These are phyloP conservation scores for Xylariaceae sp. DNA, from an alignment of 2,329 filamentous ascomycete genomes.

Conservation along the genomic window DNA sequence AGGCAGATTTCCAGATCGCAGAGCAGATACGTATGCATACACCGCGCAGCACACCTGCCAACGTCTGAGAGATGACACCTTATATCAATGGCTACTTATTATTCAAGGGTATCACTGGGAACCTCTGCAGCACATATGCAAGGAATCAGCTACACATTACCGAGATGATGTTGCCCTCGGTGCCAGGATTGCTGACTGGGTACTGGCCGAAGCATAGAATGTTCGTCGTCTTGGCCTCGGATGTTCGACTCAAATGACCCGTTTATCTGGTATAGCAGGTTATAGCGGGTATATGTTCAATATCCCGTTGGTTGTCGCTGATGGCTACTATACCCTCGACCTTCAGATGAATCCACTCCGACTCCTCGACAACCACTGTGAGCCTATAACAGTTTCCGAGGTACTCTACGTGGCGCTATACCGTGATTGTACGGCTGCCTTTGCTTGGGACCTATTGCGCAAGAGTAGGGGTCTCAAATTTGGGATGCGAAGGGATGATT, in stretches of 20 bases:
- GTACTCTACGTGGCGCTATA: too few species aligned
- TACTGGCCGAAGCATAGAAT: neutral
- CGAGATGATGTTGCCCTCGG: neutral
- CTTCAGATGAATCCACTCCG: too few species aligned
- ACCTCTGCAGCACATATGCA: neutral
- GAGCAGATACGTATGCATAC: neutral
- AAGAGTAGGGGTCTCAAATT: too few species aligned
- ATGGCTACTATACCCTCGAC: too few species aligned
- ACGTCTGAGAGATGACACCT: neutral
- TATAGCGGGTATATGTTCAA: neutral
- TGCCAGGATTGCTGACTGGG: neutral
- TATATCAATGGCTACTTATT: neutral
- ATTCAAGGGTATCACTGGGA: neutral
- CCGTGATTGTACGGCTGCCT: too few species aligned
- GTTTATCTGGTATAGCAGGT: neutral
- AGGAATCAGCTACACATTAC: neutral
- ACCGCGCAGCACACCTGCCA: neutral
- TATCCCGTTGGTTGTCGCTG: neutral
- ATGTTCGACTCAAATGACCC: neutral
- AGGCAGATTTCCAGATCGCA: neutral
- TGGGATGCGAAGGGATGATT: too few species aligned
- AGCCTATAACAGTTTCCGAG: too few species aligned
- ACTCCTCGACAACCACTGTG: too few species aligned
- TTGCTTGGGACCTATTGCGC: too few species aligned
- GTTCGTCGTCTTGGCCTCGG: neutral